Conservation (phyloP, 2,329 filamentous ascomycete genomes). For the Colletotrichum chrysophilum region DNA sequence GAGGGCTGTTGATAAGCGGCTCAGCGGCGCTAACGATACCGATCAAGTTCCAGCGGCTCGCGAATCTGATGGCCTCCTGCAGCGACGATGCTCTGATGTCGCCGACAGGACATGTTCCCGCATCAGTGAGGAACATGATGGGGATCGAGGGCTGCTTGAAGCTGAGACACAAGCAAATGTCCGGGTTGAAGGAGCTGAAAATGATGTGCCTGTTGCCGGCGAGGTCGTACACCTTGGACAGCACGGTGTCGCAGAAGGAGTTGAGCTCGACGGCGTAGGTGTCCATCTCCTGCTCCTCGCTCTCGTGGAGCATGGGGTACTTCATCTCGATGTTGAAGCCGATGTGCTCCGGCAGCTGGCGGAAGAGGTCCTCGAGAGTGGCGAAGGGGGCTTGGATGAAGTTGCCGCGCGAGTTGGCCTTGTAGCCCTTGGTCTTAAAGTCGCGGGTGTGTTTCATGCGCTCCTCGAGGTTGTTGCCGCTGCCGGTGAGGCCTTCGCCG, state of each 20-base stretch:
- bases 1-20: slow-evolving; percentile 85
- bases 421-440: slow-evolving; percentile 94
- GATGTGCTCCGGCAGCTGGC: slow-evolving; percentile 78
- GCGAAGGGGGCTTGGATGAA: slow-evolving; percentile 97
- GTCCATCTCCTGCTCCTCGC: slow-evolving; percentile 95
- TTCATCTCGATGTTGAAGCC: slow-evolving; percentile 99
- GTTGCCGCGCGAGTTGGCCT: slow-evolving; percentile 90
- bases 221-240: slow-evolving; percentile 88
- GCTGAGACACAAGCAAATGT: slow-evolving; percentile 90
- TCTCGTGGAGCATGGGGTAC: slow-evolving; percentile 97
- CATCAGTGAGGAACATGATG: slow-evolving; percentile 92
- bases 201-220: slow-evolving; percentile 87
- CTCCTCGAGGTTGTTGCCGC: slow-evolving; percentile 62
- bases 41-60: slow-evolving; percentile 90
- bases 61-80: slow-evolving; percentile 95
- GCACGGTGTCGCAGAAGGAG: slow-evolving; percentile 92
- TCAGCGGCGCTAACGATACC: slow-evolving; percentile 91
- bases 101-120: slow-evolving; percentile 79
- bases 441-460: slow-evolving; percentile 97
- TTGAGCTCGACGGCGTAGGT: slow-evolving; percentile 95
- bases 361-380: slow-evolving; percentile 92
- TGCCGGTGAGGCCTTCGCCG: slow-evolving; percentile 37
- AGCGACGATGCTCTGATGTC: slow-evolving; percentile 90
- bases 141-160: slow-evolving; percentile 98
- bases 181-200: slow-evolving; percentile 96